Percentiles rank a stretch among this genome's conserved stretches.
phyloP scores from a whole-genome alignment of 371 early-diverging fungal species.

The Lichtheimia ramosa region DNA sequence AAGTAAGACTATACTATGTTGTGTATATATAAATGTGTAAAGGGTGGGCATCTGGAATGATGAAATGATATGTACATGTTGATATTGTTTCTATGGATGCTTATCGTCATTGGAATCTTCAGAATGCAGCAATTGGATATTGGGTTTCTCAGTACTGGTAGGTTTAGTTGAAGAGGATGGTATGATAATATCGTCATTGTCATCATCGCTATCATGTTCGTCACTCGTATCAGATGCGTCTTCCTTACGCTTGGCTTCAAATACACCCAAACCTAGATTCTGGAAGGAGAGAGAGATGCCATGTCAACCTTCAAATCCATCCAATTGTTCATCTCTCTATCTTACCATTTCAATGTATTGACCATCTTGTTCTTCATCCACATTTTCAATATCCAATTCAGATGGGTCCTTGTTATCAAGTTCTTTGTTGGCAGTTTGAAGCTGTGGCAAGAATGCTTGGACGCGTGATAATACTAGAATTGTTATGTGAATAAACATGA shows the following conservation, averaged over 20 bases:
- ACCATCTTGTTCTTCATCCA: conserved; percentile 37
- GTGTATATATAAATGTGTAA: too few species aligned
- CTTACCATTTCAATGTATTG: conserved; percentile 69
- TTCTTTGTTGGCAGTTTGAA: conserved; percentile 55
- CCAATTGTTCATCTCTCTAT: not conserved
- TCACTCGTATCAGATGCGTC: conserved; percentile 14
- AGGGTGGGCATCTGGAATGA: too few species aligned
- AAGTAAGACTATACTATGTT: too few species aligned
- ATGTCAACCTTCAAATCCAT: not conserved
- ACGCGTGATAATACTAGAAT: conserved; percentile 49
- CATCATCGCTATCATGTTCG: conserved; percentile 26
- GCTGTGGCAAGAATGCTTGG: conserved; percentile 58
- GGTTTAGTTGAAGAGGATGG: conserved; percentile 26
- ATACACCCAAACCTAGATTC: conserved; percentile 64
- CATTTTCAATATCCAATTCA: conserved; percentile 57
- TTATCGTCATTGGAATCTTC: conserved; percentile 8
- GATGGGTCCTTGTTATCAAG: conserved; percentile 38
- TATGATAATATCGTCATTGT: conserved; percentile 42
- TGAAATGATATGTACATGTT: too few species aligned
- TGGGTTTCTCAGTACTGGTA: conserved; percentile 22
- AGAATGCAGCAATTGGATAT: conserved; percentile 10
- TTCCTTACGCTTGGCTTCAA: conserved; percentile 47
- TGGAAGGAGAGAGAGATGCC: conserved; percentile 1
- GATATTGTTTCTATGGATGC: too few species aligned
- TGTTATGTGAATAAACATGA: not conserved